Conservation (phyloP, 305 asterid species). For the Fraxinus dipetala region DNA sequence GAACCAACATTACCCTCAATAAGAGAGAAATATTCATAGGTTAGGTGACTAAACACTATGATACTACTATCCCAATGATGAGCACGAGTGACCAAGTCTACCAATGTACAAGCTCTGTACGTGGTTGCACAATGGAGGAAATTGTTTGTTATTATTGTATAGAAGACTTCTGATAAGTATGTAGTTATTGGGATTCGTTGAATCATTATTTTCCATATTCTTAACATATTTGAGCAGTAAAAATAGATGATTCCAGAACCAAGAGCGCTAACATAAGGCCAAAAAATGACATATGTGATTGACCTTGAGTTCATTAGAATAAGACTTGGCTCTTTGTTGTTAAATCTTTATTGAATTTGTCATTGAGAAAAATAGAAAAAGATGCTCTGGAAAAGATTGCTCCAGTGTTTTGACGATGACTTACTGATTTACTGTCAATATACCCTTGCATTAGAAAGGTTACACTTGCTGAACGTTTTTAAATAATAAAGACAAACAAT, state of each 20-base stretch:
- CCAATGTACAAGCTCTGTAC: constrained; percentile 1
- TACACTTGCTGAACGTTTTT: neutral
- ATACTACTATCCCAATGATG: neutral
- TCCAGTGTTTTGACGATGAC: neutral
- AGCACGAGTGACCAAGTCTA: neutral
- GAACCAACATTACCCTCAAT: neutral
- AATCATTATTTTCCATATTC: neutral
- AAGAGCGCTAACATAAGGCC: neutral
- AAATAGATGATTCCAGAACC: neutral
- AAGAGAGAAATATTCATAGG: neutral
- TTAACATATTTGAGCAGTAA: neutral
- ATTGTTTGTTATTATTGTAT: neutral
- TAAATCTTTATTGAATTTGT: neutral
- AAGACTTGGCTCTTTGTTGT: neutral
- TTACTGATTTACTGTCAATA: neutral
- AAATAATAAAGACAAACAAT: neutral
- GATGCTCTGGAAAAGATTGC: neutral
- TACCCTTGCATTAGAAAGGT: neutral
- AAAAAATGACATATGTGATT: neutral
- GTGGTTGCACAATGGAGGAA: neutral
- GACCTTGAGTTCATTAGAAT: neutral
- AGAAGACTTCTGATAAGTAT: neutral
- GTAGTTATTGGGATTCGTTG: neutral
- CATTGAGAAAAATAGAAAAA: neutral
- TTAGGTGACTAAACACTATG: neutral